Percentiles rank a stretch among this genome's conserved stretches.
These are phyloP conservation scores for Psidium guajava DNA, from an alignment of 345 rosid species.

Conservation along the genomic window DNA sequence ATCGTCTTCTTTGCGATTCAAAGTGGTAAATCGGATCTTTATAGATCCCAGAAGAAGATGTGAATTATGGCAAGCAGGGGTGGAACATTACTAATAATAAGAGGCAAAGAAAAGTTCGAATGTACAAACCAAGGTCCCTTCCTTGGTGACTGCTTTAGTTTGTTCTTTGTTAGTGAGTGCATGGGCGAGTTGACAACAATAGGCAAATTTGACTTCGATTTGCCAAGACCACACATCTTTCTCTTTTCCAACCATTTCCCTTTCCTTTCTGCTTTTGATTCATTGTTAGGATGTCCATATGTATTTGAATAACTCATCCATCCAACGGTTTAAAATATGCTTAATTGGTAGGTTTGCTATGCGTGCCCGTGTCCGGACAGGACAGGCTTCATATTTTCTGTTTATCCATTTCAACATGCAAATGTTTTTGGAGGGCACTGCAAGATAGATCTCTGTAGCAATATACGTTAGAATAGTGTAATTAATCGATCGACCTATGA, in stretches of 20 bases:
- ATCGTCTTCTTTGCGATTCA: background rate
- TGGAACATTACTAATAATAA: background rate
- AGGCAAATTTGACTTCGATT: background rate
- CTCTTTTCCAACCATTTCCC: background rate
- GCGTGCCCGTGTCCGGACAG: background rate
- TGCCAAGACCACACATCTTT: background rate
- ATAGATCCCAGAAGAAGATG: background rate
- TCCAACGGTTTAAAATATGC: no score
- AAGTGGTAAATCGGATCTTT: background rate
- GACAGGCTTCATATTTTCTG: background rate
- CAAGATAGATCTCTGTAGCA: background rate
- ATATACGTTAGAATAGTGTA: background rate
- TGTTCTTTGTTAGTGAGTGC: background rate
- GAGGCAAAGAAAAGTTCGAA: background rate
- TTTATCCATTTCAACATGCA: background rate
- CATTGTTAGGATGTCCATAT: background rate
- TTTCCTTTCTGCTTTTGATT: background rate
- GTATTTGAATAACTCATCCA: background rate
- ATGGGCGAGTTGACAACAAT: no score
- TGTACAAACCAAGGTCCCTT: background rate
- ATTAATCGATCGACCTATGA: no score
- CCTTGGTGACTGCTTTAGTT: background rate
- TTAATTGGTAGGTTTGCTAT: background rate
- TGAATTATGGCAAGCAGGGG: background rate
- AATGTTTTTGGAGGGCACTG: background rate